Conservation (phyloP, 2,329 filamentous ascomycete species). For the Sarocladium kiliense region DNA sequence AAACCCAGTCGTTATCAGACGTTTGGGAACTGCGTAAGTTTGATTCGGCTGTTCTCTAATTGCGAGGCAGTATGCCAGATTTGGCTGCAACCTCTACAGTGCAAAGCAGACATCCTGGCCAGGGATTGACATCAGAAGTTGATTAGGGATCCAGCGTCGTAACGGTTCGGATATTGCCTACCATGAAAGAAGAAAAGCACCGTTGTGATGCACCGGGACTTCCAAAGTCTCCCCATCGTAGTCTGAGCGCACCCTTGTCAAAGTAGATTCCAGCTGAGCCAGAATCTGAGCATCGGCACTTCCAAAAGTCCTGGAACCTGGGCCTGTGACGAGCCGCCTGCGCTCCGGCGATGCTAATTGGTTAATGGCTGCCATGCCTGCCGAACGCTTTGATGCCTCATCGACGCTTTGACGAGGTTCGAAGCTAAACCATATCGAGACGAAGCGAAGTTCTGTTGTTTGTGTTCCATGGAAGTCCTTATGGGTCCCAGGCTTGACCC, state of each 20-base stretch:
- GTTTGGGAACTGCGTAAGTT: background rate
- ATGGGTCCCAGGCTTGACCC: background rate
- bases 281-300: background rate
- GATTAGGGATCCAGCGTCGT: background rate
- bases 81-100: too few species aligned
- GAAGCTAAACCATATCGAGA: conserved; percentile 2
- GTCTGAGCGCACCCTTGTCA: background rate
- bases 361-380: background rate
- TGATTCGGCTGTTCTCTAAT: background rate
- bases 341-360: background rate
- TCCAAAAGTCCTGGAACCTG: background rate
- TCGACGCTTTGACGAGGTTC: conserved; percentile 6
- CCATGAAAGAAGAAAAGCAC: background rate
- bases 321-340: background rate
- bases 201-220: background rate
- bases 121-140: background rate
- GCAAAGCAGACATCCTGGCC: background rate
- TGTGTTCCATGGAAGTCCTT: background rate
- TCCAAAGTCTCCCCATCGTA: background rate
- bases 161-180: background rate
- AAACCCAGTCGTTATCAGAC: background rate
- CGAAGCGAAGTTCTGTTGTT: background rate
- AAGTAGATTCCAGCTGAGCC: background rate
- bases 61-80: too few species aligned
- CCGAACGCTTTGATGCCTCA: background rate